Base-by-base conservation (phyloP, 2,329 filamentous ascomycete genomes). In the Phialophora chinensis region DNA sequence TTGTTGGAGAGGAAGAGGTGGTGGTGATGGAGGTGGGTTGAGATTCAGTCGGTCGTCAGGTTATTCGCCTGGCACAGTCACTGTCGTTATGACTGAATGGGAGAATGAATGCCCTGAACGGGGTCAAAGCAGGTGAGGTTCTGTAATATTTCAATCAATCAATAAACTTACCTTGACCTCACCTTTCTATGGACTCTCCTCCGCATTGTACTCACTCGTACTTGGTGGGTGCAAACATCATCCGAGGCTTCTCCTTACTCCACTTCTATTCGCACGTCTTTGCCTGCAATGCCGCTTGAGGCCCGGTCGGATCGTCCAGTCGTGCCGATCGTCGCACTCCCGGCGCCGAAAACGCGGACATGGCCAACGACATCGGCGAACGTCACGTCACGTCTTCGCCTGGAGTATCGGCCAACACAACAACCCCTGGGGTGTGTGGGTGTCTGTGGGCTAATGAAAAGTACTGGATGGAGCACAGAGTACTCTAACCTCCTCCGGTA, bases 291-390 rank as follows among this genome's bases (percentile, higher is more conserved):
- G 27, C 27, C 27, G 27, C 27, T 27, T 7, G 60, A 55, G 17
- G 53, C 47, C 55, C 60, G 60, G 56, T 49, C 44, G n/a, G 20
- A 27, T 49, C 44, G 44, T 12, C 44, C 20, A 14, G 17, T 61
- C 63, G 27, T 27, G 27, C 27, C 63, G 63, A 58, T 61, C 14
- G 29, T 66, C 63, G 63, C 63, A 49, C 3, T 23, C 33, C 33
- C 33, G 10, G 33, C 33, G 14, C 50, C 63, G 63, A 58, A 61
- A 42, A 20, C 47, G 61, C 61, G 63, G 63, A 62, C 42, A 42
- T 54, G 53, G 11, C 14, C n/a, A 53, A 29, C 23, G 31, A 55
- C 12, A 64, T 64, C 62, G 62, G 62, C 54, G 47, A 50, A 23
- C n/a, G 6, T 25, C 50, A 38, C n/a, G 17, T 25, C 50, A 53